Evolutionary conservation across 441 rosid species (phyloP).

Genomic region (Populus hybrid): DNA sequence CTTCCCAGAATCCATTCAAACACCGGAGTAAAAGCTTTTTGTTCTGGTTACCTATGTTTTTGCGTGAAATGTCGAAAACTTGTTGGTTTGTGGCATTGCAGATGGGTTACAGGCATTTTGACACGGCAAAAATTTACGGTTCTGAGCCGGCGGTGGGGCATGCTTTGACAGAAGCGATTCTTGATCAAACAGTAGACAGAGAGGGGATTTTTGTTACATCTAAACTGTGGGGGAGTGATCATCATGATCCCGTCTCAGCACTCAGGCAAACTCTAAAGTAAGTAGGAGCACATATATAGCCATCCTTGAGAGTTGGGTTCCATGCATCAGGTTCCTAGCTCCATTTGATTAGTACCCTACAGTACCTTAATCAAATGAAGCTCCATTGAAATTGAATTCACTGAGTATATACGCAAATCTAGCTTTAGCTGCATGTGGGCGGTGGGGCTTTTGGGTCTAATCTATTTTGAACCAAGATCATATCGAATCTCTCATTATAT

Average conservation of each 20-base stretch:
- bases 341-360: background rate
- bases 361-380: background rate
- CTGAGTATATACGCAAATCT: background rate
- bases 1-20: background rate
- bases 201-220: constrained; percentile 71
- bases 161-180: constrained; percentile 49
- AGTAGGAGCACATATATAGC: background rate
- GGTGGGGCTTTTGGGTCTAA: background rate
- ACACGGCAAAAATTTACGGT: constrained; percentile 78
- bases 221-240: constrained; percentile 84
- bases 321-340: background rate
- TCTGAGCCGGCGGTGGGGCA: constrained; percentile 81
- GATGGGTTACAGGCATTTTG: constrained; percentile 86
- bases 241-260: constrained; percentile 75
- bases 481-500: background rate
- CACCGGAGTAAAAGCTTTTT: too few species aligned
- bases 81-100: constrained; percentile 21
- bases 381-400: background rate
- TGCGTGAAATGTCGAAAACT: background rate
- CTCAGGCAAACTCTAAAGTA: constrained; percentile 63
- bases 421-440: constrained; percentile 11
- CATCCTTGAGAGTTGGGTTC: background rate
- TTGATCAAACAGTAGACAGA: constrained; percentile 39
- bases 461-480: background rate
- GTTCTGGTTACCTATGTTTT: background rate